Evolutionary conservation across 345 rosid species (phyloP), one percentile per base, ranked within the genome.

Genomic region (Excoecaria agallocha): DNA sequence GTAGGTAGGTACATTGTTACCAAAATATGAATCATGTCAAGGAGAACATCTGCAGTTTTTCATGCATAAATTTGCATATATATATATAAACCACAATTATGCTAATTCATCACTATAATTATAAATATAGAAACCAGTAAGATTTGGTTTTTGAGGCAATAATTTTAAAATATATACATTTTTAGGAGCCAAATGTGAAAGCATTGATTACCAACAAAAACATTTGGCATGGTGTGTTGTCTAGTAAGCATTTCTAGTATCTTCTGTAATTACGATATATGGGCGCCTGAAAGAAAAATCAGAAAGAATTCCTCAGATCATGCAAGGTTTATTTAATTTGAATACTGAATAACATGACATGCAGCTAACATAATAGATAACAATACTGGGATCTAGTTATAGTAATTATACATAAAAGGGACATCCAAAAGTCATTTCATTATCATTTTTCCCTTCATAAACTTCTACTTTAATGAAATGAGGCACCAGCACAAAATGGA

Each of bases 221-320:
- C 96, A 87, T 91, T 95, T 57, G 99, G 99, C 75, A 92, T 98
- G 4, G 96, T 93, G 61, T 84, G 93, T 77, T 95, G 99, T 25
- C 96, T 96, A 8, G 99, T 92, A 50, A 95, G 88, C 79, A 88
- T 88, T 85, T 91, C 96, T 75, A 95, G 80, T 55, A 87, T 85
- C 70, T 85, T 90, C 85, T 95, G 99, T 81, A 91, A 41, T 77
- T 95, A 98, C 12, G 92, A 90, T 68, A 93, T 97, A 84, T 91
- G 98, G 19, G 96, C 82, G 82, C 97, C 99, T 95, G 80, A 76
- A 71, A 65, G 16, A 68, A 35, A 41, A 43, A 43, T 43, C 43
- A 52, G 37, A 48, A 43, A 45, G 6, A 66, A 30, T 19, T 45
- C 35, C 16, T 17, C 30, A 49, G 45, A 12, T 60, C 48, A 35